Percentiles rank a stretch among this genome's conserved stretches.
Evolutionary conservation across 352 stramenopile species (phyloP).

Genomic region (Phytophthora capsici): DNA sequence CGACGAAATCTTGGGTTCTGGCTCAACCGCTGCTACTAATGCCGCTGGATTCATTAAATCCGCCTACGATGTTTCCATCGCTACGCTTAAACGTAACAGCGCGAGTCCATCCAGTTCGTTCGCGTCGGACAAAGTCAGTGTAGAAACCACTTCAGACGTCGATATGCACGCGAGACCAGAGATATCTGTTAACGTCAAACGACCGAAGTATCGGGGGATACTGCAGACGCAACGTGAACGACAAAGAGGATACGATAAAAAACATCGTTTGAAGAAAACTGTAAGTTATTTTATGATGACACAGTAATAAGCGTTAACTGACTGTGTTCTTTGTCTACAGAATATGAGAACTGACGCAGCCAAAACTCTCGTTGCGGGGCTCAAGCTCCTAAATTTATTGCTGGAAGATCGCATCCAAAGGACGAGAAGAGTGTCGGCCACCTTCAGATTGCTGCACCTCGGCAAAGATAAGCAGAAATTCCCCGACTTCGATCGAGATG

Average conservation of each 20-base stretch:
- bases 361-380: conserved; percentile 17
- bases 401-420: conserved; percentile 23
- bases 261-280: conserved; percentile 7
- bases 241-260: conserved; percentile 12
- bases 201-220: not conserved
- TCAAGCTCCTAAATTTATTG: conserved; percentile 28
- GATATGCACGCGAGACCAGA: not conserved
- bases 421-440: conserved; percentile 12
- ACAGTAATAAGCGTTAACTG: not conserved
- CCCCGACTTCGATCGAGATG: conserved; percentile 5
- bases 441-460: conserved; percentile 9
- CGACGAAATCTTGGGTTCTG: conserved; percentile 6
- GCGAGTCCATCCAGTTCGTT: conserved; percentile 6
- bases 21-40: not conserved
- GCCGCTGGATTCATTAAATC: conserved; percentile 1
- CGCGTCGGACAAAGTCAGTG: conserved; percentile 6
- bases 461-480: conserved; percentile 11
- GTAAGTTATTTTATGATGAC: not conserved
- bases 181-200: not conserved
- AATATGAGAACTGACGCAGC: not conserved
- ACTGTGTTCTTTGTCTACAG: not conserved
- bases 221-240: not conserved
- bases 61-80: not conserved
- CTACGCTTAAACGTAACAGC: not conserved
- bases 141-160: conserved; percentile 6